Conservation (phyloP, 2,329 filamentous ascomycete species). For the Plenodomus tracheiphilus region DNA sequence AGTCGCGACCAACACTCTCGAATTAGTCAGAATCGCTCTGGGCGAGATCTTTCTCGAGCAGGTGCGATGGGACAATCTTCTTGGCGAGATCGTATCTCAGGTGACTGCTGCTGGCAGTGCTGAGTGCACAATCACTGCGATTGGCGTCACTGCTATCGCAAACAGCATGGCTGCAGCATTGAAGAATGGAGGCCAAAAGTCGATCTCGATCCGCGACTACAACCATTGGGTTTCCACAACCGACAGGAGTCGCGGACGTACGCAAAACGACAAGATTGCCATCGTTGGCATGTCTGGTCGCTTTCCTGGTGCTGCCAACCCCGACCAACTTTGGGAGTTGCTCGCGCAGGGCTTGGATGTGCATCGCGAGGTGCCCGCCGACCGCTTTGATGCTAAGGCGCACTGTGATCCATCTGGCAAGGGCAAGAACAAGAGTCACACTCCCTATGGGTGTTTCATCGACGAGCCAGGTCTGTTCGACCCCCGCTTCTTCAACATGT, state of each 20-base stretch:
- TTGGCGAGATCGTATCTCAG: conserved; percentile 53
- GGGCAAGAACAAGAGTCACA: conserved; percentile 74
- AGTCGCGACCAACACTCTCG: conserved; percentile 50
- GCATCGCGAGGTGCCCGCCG: conserved; percentile 66
- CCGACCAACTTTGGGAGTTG: conserved; percentile 75
- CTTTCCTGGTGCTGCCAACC: conserved; percentile 72
- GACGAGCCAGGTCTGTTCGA: conserved; percentile 78
- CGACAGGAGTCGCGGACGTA: conserved; percentile 46
- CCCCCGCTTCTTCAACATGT: conserved; percentile 87
- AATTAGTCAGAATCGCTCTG: conserved; percentile 50
- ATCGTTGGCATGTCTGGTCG: conserved; percentile 83
- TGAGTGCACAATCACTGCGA: conserved; percentile 51
- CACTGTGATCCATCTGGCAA: conserved; percentile 75
- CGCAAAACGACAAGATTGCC: conserved; percentile 71
- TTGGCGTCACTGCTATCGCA: conserved; percentile 58
- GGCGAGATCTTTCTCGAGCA: conserved; percentile 52
- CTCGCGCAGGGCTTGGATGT: conserved; percentile 76
- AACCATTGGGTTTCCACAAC: conserved; percentile 46
- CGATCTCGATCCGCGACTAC: conserved; percentile 50
- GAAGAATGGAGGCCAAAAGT: conserved; percentile 54
- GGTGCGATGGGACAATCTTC: conserved; percentile 54
- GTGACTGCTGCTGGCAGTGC: conserved; percentile 47
- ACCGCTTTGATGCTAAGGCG: conserved; percentile 73
- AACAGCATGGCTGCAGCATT: conserved; percentile 59
- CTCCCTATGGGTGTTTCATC: conserved; percentile 75